Conservation (phyloP, 2,329 filamentous ascomycete species). For the Colletotrichum lentis region DNA sequence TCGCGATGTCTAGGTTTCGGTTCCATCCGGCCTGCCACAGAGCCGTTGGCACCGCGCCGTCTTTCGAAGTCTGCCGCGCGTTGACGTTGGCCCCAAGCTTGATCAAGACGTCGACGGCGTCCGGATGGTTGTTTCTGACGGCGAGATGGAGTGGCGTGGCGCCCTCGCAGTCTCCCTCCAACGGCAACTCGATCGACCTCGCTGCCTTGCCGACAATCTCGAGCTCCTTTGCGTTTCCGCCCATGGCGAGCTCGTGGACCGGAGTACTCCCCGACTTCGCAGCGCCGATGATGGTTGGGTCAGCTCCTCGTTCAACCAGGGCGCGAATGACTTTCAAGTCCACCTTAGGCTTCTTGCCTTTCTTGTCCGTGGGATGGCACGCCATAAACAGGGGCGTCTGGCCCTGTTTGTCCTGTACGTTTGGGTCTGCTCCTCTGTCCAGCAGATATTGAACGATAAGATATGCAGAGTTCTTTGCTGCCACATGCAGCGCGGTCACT, state of each 20-base stretch:
- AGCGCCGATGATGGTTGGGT: slow-evolving; percentile 18
- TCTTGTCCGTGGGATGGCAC: slow-evolving; percentile 13
- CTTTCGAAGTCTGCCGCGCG: slow-evolving; percentile 12
- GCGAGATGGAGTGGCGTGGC: slow-evolving; percentile 10
- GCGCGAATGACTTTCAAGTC: slow-evolving; percentile 8
- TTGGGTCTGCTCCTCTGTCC: slow-evolving; percentile 28
- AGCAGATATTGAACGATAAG: slow-evolving; percentile 20
- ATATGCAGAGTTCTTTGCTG: slow-evolving; percentile 4
- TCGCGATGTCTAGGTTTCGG: not conserved
- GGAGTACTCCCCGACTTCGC: slow-evolving; percentile 2
- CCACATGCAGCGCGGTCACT: slow-evolving; percentile 16
- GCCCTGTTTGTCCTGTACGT: slow-evolving; percentile 13
- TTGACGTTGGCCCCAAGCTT: slow-evolving; percentile 14
- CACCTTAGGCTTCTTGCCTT: slow-evolving; percentile 4
- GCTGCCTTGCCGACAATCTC: slow-evolving; percentile 4
- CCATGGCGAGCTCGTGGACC: slow-evolving; percentile 14
- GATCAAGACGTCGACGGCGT: slow-evolving; percentile 19
- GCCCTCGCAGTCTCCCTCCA: slow-evolving; percentile 2
- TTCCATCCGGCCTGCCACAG: slow-evolving; percentile 16
- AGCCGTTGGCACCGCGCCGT: slow-evolving; percentile 1
- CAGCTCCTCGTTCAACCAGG: slow-evolving; percentile 16
- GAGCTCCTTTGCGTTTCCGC: slow-evolving; percentile 12
- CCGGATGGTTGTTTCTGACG: slow-evolving; percentile 4
- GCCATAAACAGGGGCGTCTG: slow-evolving; percentile 25
- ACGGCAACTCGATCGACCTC: slow-evolving; percentile 12